These are phyloP conservation scores for Buddleja alternifolia DNA, from an alignment of 257 asterid species.

Conservation along the genomic window DNA sequence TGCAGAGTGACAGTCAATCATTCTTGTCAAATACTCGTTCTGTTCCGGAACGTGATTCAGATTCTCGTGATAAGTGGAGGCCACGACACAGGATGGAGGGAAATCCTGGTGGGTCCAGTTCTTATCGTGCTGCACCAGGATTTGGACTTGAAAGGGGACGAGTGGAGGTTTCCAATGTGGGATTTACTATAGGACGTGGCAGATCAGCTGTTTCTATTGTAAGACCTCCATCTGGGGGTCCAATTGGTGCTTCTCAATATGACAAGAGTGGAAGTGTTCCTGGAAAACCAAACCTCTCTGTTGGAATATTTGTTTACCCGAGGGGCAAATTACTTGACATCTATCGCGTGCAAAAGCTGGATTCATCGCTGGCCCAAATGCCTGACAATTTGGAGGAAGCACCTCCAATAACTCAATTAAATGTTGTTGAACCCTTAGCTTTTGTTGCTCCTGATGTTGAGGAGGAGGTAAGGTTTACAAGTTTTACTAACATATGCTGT, in stretches of 20 bases:
- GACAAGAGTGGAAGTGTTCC: slow-evolving; percentile 50
- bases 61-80: slow-evolving; percentile 99
- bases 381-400: slow-evolving; percentile 75
- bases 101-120: slow-evolving; percentile 58
- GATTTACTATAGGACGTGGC: slow-evolving; percentile 94
- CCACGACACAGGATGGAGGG: slow-evolving; percentile 97
- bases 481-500: slow-evolving; percentile 6
- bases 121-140: slow-evolving; percentile 94
- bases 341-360: slow-evolving; percentile 72
- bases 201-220: slow-evolving; percentile 54
- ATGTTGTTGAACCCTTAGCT: slow-evolving; percentile 72
- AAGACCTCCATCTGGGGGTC: slow-evolving; percentile 53
- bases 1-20: slow-evolving; percentile 65
- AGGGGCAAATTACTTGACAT: slow-evolving; percentile 94
- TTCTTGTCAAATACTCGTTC: slow-evolving; percentile 54
- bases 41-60: slow-evolving; percentile 76
- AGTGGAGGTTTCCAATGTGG: slow-evolving; percentile 72
- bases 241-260: slow-evolving; percentile 54
- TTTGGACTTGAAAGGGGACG: slow-evolving; percentile 87
- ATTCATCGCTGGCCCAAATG: slow-evolving; percentile 44
- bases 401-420: slow-evolving; percentile 57
- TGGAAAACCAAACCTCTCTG: slow-evolving; percentile 47
- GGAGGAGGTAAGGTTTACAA: slow-evolving; percentile 66
- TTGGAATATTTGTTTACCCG: slow-evolving; percentile 63
- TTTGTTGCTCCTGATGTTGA: slow-evolving; percentile 83